A percentile compares a stretch with the other conserved stretches of the same genome.
Evolutionary conservation across 805 yeast species (phyloP).

Genomic region (Cyberlindnera nakhonratchasimensis): DNA sequence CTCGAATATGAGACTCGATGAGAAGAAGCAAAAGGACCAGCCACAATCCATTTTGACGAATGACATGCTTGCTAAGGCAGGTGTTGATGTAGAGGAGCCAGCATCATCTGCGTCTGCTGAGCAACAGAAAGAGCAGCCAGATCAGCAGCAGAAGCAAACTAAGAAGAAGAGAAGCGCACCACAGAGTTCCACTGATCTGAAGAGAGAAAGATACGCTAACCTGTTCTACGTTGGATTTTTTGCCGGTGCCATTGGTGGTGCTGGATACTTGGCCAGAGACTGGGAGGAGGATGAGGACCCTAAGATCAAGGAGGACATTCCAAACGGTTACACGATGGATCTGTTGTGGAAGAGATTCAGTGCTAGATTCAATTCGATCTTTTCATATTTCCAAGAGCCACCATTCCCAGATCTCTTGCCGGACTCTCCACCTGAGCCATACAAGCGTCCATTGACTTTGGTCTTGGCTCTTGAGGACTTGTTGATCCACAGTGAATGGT

Average conservation of each 20-base stretch:
- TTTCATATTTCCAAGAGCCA: constrained; percentile 87
- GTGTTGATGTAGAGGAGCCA: constrained; percentile 55
- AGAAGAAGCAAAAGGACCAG: constrained; percentile 23
- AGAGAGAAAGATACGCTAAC: constrained; percentile 79
- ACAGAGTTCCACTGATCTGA: constrained; percentile 71
- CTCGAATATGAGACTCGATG: constrained; percentile 13
- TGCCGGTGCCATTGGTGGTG: constrained; percentile 47
- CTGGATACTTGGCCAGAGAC: constrained; percentile 74
- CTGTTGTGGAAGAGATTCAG: constrained; percentile 65
- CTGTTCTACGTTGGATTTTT: constrained; percentile 59
- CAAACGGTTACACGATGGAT: constrained; percentile 64
- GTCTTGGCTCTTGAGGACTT: constrained; percentile 88
- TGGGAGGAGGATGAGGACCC: constrained; percentile 79
- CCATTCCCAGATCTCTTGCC: constrained; percentile 91
- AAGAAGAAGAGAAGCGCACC: constrained; percentile 39
- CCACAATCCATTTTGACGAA: constrained; percentile 66
- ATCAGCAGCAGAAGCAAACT: constrained; percentile 10
- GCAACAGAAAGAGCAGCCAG: constrained; percentile 3
- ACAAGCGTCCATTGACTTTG: constrained; percentile 87
- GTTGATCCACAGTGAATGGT: constrained; percentile 89
- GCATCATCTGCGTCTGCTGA: constrained; percentile 16
- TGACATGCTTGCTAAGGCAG: constrained; percentile 79
- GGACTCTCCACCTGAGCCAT: constrained; percentile 85
- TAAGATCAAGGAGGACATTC: constrained; percentile 49
- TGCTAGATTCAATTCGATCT: constrained; percentile 69